A percentile compares a stretch with the other conserved stretches of the same genome.
Conservation (phyloP, 2,329 filamentous ascomycete species). For the Onygenales sp. region DNA sequence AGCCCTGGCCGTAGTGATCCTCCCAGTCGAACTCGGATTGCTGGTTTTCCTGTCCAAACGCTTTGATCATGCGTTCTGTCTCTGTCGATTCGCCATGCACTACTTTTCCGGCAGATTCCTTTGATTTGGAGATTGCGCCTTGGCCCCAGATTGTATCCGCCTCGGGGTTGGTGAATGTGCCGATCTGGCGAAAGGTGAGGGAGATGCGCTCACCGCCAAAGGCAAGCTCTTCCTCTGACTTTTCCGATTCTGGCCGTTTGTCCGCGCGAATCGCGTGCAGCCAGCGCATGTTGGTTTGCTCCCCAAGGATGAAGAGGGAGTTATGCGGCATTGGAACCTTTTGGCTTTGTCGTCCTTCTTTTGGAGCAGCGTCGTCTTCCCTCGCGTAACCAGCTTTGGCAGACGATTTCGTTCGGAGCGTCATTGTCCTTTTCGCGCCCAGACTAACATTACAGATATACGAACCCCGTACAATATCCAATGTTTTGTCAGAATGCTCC, state of each 20-base stretch:
- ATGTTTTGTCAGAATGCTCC: constrained; percentile 92
- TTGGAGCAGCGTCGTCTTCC: constrained; percentile 7
- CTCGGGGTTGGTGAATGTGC: constrained; percentile 66
- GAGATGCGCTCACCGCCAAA: constrained; percentile 73
- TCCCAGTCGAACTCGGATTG: constrained; percentile 62
- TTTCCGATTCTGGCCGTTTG: constrained; percentile 60
- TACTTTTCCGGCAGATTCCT: constrained; percentile 50
- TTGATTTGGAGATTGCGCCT: constrained; percentile 63
- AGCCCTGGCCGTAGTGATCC: constrained; percentile 64
- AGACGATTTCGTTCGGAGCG: constrained; percentile 60
- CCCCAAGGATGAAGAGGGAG: constrained; percentile 74
- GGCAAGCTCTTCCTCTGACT: constrained; percentile 59
- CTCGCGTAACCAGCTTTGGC: constrained; percentile 16
- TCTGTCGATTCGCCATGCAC: constrained; percentile 60
- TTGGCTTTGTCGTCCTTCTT: constrained; percentile 47
- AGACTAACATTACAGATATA: constrained; percentile 89
- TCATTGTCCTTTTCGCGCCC: constrained; percentile 86
- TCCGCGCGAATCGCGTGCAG: constrained; percentile 87
- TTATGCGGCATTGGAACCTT: constrained; percentile 75
- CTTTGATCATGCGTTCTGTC: constrained; percentile 56
- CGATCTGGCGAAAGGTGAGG: constrained; percentile 82
- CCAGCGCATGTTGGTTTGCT: constrained; percentile 75
- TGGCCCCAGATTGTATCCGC: constrained; percentile 77
- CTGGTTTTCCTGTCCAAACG: constrained; percentile 81
- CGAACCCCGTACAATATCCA: constrained; percentile 74